Percentiles rank a stretch among this genome's conserved stretches.
These are phyloP conservation scores for Persicaria tinctoria DNA, from an alignment of 148 eudicot genomes.

Conservation along the genomic window DNA sequence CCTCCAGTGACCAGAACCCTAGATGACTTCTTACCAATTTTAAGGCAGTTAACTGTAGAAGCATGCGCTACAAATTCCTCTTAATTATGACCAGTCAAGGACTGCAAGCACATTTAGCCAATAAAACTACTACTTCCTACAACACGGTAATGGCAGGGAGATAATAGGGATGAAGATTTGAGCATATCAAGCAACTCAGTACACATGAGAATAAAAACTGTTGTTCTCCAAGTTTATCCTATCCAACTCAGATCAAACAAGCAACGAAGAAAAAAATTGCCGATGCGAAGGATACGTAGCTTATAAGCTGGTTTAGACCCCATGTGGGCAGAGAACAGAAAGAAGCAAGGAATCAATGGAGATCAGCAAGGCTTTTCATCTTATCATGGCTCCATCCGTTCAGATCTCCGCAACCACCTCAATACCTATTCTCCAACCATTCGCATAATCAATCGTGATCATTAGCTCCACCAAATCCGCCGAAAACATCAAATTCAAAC, in stretches of 20 bases:
- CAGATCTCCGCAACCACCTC: conserved; percentile 25
- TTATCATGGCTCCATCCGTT: conserved; percentile 15
- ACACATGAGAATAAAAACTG: not conserved
- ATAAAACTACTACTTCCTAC: not conserved
- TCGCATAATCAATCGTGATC: not conserved
- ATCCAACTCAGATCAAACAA: conserved; percentile 7
- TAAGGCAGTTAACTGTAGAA: conserved; percentile 80
- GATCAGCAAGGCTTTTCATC: conserved; percentile 17
- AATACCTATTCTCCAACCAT: not conserved
- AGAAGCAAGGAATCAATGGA: not conserved
- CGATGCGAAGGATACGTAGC: conserved; percentile 81
- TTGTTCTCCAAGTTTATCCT: not conserved
- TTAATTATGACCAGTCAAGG: conserved; percentile 41
- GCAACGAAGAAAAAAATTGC: not conserved
- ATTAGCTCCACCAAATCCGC: conserved; percentile 7
- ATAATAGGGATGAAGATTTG: not conserved
- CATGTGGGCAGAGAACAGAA: conserved; percentile 23
- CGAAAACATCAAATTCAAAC: not conserved
- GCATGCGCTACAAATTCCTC: conserved; percentile 99
- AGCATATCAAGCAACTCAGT: not conserved
- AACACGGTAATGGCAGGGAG: not conserved
- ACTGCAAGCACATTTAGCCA: not conserved
- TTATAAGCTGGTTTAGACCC: conserved; percentile 88
- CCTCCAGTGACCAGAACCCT: conserved; percentile 96
- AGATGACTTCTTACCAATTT: conserved; percentile 92